Base-by-base conservation (phyloP, 768 basidiomycete species). In the Russula virescens region DNA sequence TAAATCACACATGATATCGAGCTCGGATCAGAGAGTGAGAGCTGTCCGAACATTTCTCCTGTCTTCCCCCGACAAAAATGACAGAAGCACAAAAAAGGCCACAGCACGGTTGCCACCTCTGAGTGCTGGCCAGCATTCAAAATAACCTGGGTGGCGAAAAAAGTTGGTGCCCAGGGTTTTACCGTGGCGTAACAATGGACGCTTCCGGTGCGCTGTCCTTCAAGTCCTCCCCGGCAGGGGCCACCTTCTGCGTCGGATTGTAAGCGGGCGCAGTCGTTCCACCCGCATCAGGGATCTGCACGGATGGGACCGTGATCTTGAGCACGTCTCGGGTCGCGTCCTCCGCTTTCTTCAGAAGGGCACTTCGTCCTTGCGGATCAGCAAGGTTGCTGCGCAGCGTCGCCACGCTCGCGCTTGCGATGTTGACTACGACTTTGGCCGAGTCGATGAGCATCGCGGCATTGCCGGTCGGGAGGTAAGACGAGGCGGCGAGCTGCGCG, bases 341-440 rank as follows among this genome's bases (percentile, higher is more conserved):
- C 35, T 50, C 53, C n/a, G 25, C 38, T 25, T 48, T 54, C 11
- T 14, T 28, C 11, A 46, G 31, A 26, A 6, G 13, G 19, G 43
- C 19, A 18, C 11, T 38, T 11, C 42, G 28, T 16, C 3, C 25
- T 10, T 7, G 18, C 38, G 10, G 19, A 9, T 11, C 53, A 14
- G 40, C n/a, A 21, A 59, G 38, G 52, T 42, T 2, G 45, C 26
- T 54, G 46, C 23, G 58, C 3, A 63, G 40, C 13, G 47, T 54
- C 9, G 52, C 40, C 40, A 50, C 23, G 31, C 58, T 59, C n/a
- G 42, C 53, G 48, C 53, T 31, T 5, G 23, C 42, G n/a, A 64
- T 55, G 42, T 63, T 54, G 58, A 54, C 25, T 26, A 63, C 14
- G 14, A 59, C 58, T 35, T 63, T 64, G 21, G 46, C 47, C 38